These are phyloP conservation scores for Starmerella etchellsii DNA, from an alignment of 805 yeast genomes.

Conservation along the genomic window DNA sequence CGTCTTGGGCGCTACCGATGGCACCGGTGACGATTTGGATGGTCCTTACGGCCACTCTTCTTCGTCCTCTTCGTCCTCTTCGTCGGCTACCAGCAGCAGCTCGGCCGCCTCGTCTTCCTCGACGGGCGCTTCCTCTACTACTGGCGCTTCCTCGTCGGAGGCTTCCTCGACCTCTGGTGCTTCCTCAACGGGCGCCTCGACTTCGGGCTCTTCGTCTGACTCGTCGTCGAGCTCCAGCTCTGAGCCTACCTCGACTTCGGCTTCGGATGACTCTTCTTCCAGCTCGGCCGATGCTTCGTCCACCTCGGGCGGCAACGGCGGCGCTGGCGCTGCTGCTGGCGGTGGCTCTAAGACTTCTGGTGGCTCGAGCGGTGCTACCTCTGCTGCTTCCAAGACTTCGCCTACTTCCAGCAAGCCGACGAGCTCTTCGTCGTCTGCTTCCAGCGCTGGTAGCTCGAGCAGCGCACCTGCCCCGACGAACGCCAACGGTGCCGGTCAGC, in stretches of 20 bases:
- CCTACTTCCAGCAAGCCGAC: too few relatives aligned
- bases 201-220: conserved; percentile 7
- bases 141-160: conserved; percentile 12
- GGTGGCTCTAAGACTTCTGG: too few relatives aligned
- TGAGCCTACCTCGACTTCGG: not conserved
- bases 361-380: too few relatives aligned
- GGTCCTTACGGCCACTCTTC: conserved; percentile 18
- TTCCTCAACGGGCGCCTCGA: conserved; percentile 13
- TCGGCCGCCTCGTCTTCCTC: conserved; percentile 7
- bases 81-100: conserved; percentile 11
- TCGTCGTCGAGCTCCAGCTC: conserved; percentile 4
- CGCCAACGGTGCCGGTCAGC: conserved; percentile 9
- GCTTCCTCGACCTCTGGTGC: conserved; percentile 7
- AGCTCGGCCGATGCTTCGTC: conserved; percentile 7
- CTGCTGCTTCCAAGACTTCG: too few relatives aligned
- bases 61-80: conserved; percentile 7
- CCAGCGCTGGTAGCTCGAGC: not conserved
- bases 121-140: conserved; percentile 2
- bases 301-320: conserved; percentile 3
- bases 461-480: not conserved
- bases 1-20: conserved; percentile 44
- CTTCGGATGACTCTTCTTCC: conserved; percentile 3
- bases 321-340: conserved; percentile 10
- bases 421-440: conserved; percentile 1
- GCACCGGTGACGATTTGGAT: conserved; percentile 46